Conservation (phyloP, 2,329 filamentous ascomycete species). For the Daldinia eschscholtzii region DNA sequence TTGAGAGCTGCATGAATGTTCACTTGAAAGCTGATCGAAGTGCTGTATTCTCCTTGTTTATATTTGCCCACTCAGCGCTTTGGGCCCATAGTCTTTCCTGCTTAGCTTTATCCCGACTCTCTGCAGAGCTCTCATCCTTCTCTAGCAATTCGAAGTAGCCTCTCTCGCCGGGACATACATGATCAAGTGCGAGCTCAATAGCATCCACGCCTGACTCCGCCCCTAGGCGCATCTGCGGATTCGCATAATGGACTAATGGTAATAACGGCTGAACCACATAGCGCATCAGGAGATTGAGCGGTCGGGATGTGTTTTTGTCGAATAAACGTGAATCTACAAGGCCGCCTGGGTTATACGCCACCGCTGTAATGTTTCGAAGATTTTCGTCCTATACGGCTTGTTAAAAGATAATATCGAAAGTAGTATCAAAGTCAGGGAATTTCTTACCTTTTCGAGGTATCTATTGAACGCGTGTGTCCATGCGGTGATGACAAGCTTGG, state of each 20-base stretch:
- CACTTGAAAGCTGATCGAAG: slow-evolving; percentile 19
- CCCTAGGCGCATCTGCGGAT: slow-evolving; percentile 51
- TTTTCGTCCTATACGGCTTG: slow-evolving; percentile 39
- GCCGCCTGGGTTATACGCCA: slow-evolving; percentile 51
- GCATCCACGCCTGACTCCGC: slow-evolving; percentile 49
- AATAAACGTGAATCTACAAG: slow-evolving; percentile 56
- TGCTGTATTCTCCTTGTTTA: slow-evolving; percentile 34
- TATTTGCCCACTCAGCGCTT: slow-evolving; percentile 44
- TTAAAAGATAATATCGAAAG: neutral
- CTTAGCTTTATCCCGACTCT: slow-evolving; percentile 40
- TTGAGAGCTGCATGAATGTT: neutral
- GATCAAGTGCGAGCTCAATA: slow-evolving; percentile 42
- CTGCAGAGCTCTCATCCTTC: slow-evolving; percentile 39
- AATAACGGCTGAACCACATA: slow-evolving; percentile 45
- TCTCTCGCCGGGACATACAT: slow-evolving; percentile 49
- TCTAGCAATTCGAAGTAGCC: slow-evolving; percentile 51
- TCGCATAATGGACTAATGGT: slow-evolving; percentile 49
- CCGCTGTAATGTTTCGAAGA: slow-evolving; percentile 49
- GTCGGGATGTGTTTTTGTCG: slow-evolving; percentile 51
- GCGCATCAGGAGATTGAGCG: slow-evolving; percentile 46
- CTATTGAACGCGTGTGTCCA: slow-evolving; percentile 57
- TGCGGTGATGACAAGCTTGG: slow-evolving; percentile 55
- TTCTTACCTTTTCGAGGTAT: slow-evolving; percentile 42
- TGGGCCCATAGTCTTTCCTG: slow-evolving; percentile 44
- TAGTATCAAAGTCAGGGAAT: neutral